Evolutionary conservation across 129 eudicot genomes (phyloP).

Genomic region (Erigeron canadensis): DNA sequence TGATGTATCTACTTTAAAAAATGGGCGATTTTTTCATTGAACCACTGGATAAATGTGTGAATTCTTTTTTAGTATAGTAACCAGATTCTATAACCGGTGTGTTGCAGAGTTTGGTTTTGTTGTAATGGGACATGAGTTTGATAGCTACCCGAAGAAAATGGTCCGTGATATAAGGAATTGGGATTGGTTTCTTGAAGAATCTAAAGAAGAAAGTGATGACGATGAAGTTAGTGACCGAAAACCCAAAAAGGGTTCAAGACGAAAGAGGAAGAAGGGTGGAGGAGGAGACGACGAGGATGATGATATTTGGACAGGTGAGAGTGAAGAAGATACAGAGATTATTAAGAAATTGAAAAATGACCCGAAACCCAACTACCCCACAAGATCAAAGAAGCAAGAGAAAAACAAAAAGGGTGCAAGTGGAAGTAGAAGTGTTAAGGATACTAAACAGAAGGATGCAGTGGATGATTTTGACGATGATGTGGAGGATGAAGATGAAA

Average conservation of each 20-base stretch:
- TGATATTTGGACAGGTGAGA: constrained; percentile 71
- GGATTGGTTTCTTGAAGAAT: constrained; percentile 84
- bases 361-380: constrained; percentile 54
- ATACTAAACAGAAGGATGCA: neutral
- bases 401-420: constrained; percentile 23
- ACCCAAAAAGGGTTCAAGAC: constrained; percentile 32
- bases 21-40: too few relatives aligned
- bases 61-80: neutral
- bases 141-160: constrained; percentile 60
- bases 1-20: too few relatives aligned
- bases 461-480: constrained; percentile 32
- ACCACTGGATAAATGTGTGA: neutral
- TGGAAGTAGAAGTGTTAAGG: constrained; percentile 20
- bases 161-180: constrained; percentile 49
- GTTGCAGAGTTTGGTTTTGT: constrained; percentile 72
- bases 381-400: constrained; percentile 65
- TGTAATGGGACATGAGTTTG: constrained; percentile 83
- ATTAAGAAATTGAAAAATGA: constrained; percentile 40
- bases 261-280: constrained; percentile 56
- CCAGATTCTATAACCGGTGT: constrained; percentile 14
- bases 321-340: constrained; percentile 58
- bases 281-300: constrained; percentile 49
- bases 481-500: constrained; percentile 48
- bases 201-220: constrained; percentile 40
- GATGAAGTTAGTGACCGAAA: constrained; percentile 44